Evolutionary conservation across 257 asterid genomes (phyloP).

Genomic region (Solanum peruvianum): DNA sequence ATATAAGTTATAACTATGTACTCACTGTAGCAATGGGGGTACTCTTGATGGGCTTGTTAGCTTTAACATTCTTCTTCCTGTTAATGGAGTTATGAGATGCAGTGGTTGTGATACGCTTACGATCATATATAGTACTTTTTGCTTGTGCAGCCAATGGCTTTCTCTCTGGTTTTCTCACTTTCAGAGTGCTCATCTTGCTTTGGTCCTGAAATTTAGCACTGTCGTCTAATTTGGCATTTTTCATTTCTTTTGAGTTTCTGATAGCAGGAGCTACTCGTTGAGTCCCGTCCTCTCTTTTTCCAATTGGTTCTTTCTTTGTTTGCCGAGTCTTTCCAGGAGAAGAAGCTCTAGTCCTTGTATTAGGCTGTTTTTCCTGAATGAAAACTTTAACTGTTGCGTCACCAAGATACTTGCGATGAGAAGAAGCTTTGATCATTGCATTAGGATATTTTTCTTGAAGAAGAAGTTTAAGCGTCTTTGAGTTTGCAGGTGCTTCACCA

Average conservation of each 20-base stretch:
- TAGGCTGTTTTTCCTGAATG: background rate
- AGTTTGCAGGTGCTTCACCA: background rate
- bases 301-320: background rate
- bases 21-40: slow-evolving; percentile 24
- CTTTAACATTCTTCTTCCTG: slow-evolving; percentile 23
- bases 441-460: background rate
- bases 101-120: background rate
- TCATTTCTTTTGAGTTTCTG: background rate
- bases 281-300: background rate
- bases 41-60: slow-evolving; percentile 17
- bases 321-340: background rate
- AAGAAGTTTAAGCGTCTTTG: background rate
- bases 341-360: background rate
- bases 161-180: background rate
- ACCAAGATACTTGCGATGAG: background rate
- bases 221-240: background rate
- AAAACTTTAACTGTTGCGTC: background rate
- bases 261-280: background rate
- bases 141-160: background rate
- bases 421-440: background rate
- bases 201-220: background rate
- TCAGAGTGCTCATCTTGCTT: background rate
- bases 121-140: background rate
- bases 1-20: background rate
- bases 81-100: slow-evolving; percentile 8